Evolutionary conservation across 2,329 filamentous ascomycete species (phyloP).

Genomic region (Thermoascus crustaceus): DNA sequence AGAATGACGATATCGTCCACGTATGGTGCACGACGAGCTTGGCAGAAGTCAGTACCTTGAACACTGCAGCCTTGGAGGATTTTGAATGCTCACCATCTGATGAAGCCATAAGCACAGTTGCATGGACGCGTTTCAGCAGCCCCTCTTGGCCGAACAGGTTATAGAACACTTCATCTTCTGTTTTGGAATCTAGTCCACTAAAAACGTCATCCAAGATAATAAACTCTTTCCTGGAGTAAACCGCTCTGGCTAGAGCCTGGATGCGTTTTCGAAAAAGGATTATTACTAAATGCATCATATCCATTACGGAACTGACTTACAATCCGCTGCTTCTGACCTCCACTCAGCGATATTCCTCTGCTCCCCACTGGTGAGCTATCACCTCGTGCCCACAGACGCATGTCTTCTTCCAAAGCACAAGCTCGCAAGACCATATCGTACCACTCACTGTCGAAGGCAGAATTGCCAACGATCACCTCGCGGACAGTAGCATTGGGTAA

Average conservation of each 20-base stretch:
- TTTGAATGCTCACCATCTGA: too few relatives aligned
- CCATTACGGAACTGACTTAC: conserved; percentile 17
- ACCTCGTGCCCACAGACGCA: conserved; percentile 31
- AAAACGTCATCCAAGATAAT: conserved; percentile 46
- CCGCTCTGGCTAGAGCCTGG: conserved; percentile 27
- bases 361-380: conserved; percentile 43
- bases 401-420: conserved; percentile 30
- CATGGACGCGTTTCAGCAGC: conserved; percentile 22
- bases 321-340: conserved; percentile 46
- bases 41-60: too few relatives aligned
- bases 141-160: conserved; percentile 40
- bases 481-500: conserved; percentile 24
- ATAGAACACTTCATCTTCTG: conserved; percentile 43
- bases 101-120: conserved; percentile 7
- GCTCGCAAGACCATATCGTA: conserved; percentile 20
- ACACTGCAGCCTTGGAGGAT: too few relatives aligned
- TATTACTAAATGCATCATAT: neutral
- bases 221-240: conserved; percentile 28
- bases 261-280: neutral
- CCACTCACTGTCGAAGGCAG: conserved; percentile 20
- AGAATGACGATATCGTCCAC: too few relatives aligned
- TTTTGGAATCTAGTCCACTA: conserved; percentile 44
- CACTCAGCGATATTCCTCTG: conserved; percentile 44
- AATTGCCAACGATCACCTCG: conserved; percentile 22
- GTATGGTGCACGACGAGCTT: too few relatives aligned